These are phyloP conservation scores for Monilinia aucupariae DNA, from an alignment of 2,329 filamentous ascomycete species.

Conservation along the genomic window DNA sequence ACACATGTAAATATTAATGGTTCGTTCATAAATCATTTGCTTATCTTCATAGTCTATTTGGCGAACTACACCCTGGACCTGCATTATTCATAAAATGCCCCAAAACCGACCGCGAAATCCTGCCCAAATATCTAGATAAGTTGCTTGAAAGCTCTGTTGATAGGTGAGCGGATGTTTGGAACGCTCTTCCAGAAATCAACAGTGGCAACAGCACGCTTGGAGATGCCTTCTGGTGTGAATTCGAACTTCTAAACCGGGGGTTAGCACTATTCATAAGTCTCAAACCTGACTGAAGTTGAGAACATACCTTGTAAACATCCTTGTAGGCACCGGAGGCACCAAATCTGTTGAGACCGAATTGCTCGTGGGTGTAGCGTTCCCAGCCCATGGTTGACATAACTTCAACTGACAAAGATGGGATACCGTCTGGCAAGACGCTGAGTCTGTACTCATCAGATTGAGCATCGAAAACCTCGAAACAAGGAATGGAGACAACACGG, in stretches of 20 bases:
- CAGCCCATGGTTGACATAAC: conserved; percentile 96
- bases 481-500: conserved; percentile 91
- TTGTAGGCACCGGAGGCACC: conserved; percentile 96
- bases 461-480: conserved; percentile 92
- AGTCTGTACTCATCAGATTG: conserved; percentile 95
- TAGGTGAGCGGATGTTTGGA: conserved; percentile 81
- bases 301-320: conserved; percentile 84
- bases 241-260: conserved; percentile 77
- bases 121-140: conserved; percentile 62
- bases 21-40: conserved; percentile 14
- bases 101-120: conserved; percentile 5
- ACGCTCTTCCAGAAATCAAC: conserved; percentile 97
- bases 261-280: conserved; percentile 36
- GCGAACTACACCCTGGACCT: conserved; percentile 4
- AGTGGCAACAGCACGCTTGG: conserved; percentile 88
- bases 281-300: not conserved
- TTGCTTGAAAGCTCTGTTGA: conserved; percentile 98
- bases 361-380: conserved; percentile 99
- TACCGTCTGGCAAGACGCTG: conserved; percentile 85
- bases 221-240: conserved; percentile 93
- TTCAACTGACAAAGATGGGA: conserved; percentile 89
- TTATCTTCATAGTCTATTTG: conserved; percentile 18
- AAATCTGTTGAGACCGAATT: conserved; percentile 98
- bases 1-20: not conserved
- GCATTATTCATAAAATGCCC: conserved; percentile 12